Evolutionary conservation across 1,284 basidiomycete genomes (phyloP).

Genomic region (Ganoderma multipileum): DNA sequence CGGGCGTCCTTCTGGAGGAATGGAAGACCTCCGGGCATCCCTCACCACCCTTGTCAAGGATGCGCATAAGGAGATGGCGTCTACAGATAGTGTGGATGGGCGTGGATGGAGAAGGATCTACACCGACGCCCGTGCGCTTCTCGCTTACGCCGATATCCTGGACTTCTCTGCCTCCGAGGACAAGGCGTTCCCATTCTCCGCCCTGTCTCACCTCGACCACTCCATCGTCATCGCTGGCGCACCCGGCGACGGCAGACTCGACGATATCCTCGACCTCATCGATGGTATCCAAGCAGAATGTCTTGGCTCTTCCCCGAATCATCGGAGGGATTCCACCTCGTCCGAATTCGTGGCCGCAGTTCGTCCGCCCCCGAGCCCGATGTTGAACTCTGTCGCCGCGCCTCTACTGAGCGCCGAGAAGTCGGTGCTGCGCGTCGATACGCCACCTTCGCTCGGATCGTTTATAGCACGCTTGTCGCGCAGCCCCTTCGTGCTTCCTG

Average conservation of each 20-base stretch:
- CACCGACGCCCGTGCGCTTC: constrained; percentile 68
- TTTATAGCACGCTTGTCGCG: constrained; percentile 50
- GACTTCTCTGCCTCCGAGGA: constrained; percentile 36
- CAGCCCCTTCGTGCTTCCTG: constrained; percentile 78
- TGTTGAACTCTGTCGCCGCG: background rate
- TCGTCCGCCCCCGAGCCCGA: constrained; percentile 12
- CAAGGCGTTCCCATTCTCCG: constrained; percentile 35
- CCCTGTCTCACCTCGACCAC: constrained; percentile 73
- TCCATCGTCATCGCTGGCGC: constrained; percentile 88
- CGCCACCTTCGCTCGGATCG: constrained; percentile 60
- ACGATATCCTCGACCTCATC: constrained; percentile 70
- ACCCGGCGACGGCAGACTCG: constrained; percentile 65
- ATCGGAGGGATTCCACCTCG: constrained; percentile 4
- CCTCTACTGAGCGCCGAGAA: constrained; percentile 24
- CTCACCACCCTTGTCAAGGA: constrained; percentile 34
- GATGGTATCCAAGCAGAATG: constrained; percentile 45
- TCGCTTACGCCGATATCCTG: constrained; percentile 50
- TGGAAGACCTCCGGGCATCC: background rate
- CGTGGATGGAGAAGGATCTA: constrained; percentile 65
- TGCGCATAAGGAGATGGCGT: constrained; percentile 37
- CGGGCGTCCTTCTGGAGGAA: background rate
- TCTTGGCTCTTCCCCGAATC: constrained; percentile 6
- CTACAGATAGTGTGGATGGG: constrained; percentile 4
- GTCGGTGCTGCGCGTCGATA: constrained; percentile 44
- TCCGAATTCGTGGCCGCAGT: constrained; percentile 4